Evolutionary conservation across 2,329 filamentous ascomycete genomes (phyloP).

Genomic region (Anthostomella pinea): DNA sequence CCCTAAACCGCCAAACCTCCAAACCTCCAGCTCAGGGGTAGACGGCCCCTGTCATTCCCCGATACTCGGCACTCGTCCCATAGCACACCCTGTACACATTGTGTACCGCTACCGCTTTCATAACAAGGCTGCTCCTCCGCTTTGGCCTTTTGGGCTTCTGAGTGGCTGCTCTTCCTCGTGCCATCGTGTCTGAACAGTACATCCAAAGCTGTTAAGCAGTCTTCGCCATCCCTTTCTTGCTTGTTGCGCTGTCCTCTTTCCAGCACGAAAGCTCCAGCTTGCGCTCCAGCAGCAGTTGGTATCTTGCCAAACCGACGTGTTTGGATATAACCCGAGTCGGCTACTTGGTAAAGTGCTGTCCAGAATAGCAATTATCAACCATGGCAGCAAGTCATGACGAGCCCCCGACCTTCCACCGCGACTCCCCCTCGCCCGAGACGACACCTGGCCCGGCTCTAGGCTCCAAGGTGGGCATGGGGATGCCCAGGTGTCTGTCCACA

Average conservation of each 20-base stretch:
- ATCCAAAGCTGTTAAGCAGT: conserved; percentile 25
- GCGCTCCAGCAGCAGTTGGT: background rate
- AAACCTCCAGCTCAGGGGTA: conserved; percentile 5
- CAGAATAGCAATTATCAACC: too few relatives aligned
- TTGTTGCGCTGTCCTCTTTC: conserved; percentile 7
- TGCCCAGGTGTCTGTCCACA: conserved; percentile 63
- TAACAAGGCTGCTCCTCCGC: conserved; percentile 5
- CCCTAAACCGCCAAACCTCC: too few relatives aligned
- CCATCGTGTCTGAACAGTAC: conserved; percentile 8
- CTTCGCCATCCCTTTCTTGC: conserved; percentile 14
- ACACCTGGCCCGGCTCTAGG: conserved; percentile 62
- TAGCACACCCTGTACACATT: too few relatives aligned
- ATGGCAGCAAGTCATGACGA: conserved; percentile 38
- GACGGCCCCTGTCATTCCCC: conserved; percentile 6
- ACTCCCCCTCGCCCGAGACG: conserved; percentile 63
- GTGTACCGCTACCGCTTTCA: conserved; percentile 14
- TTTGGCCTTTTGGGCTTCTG: conserved; percentile 4
- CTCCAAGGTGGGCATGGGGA: conserved; percentile 51
- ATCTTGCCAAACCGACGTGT: background rate
- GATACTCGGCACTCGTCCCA: conserved; percentile 3
- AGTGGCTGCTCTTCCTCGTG: conserved; percentile 7
- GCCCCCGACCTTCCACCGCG: conserved; percentile 43
- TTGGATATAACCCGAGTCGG: too few relatives aligned
- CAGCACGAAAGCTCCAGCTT: conserved; percentile 1
- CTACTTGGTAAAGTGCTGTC: too few relatives aligned